Evolutionary conservation across 345 rosid species (phyloP).

Genomic region (Lumnitzera racemosa): DNA sequence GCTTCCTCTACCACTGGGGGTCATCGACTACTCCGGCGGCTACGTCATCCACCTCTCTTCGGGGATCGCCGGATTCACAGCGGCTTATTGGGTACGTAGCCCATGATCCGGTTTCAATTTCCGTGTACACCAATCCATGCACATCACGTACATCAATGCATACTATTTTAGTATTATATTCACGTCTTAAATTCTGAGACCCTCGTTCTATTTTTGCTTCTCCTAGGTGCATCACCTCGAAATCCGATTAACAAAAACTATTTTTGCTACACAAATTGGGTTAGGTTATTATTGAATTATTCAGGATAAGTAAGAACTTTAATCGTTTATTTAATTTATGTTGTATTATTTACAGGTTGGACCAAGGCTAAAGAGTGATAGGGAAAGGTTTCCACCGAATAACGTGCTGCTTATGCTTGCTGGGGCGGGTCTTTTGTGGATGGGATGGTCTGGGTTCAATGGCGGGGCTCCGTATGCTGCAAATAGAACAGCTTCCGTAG

Average conservation of each 20-base stretch:
- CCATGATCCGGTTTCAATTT: not conserved
- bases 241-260: not conserved
- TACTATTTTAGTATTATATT: not conserved
- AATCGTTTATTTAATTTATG: not conserved
- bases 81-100: conserved; percentile 62
- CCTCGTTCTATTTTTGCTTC: no score
- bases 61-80: conserved; percentile 66
- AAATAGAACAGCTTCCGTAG: conserved; percentile 56
- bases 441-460: conserved; percentile 98
- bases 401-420: conserved; percentile 88
- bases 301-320: not conserved
- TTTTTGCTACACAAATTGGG: not conserved
- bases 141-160: not conserved
- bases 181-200: not conserved
- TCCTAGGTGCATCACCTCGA: no score
- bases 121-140: no score
- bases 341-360: conserved; percentile 49
- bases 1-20: conserved; percentile 73
- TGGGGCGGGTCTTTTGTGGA: conserved; percentile 88
- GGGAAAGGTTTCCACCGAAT: conserved; percentile 91
- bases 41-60: conserved; percentile 78
- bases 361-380: conserved; percentile 66
- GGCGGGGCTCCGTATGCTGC: conserved; percentile 97
- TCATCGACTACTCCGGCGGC: conserved; percentile 78
- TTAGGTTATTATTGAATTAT: not conserved